A percentile compares a stretch with the other conserved stretches of the same genome.
Conservation (phyloP, 495 filamentous ascomycete genomes). For the Penicillium cinerascens region DNA sequence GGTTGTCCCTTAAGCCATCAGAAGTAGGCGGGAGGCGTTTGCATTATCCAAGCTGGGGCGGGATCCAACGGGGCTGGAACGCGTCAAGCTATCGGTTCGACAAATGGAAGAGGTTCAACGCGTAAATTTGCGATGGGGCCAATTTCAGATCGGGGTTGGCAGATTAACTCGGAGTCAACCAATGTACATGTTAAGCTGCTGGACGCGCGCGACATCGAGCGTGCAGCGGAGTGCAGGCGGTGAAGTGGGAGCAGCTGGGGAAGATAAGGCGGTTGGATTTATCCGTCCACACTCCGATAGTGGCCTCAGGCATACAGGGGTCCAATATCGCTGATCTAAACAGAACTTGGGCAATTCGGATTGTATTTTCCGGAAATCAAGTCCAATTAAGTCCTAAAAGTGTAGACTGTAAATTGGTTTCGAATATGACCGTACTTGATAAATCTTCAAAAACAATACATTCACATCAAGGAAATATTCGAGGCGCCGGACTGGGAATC, state of each 20-base stretch:
- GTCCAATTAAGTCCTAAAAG: too few species aligned
- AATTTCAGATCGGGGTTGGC: neutral
- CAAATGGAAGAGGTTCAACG: neutral
- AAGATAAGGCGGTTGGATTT: conserved; percentile 21
- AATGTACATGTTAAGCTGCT: neutral
- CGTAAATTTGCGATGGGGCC: neutral
- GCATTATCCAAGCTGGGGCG: conserved; percentile 4
- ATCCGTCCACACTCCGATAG: conserved; percentile 13
- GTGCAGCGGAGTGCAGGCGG: neutral
- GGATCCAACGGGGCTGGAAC: neutral
- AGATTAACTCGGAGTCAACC: neutral
- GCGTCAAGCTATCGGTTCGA: neutral
- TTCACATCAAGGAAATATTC: conserved; percentile 2
- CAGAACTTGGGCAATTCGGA: too few species aligned
- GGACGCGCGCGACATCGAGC: neutral
- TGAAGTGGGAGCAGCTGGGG: conserved; percentile 9
- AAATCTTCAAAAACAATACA: neutral
- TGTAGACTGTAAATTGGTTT: too few species aligned
- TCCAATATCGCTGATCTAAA: too few species aligned
- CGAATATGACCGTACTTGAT: too few species aligned
- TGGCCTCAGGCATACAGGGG: conserved; percentile 3
- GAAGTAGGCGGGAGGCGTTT: neutral
- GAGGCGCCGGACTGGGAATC: neutral
- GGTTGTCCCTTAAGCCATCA: neutral
- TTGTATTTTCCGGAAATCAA: too few species aligned